Base-by-base conservation (phyloP, 164 flowering plant genomes). In the Euptelea pleiosperma region DNA sequence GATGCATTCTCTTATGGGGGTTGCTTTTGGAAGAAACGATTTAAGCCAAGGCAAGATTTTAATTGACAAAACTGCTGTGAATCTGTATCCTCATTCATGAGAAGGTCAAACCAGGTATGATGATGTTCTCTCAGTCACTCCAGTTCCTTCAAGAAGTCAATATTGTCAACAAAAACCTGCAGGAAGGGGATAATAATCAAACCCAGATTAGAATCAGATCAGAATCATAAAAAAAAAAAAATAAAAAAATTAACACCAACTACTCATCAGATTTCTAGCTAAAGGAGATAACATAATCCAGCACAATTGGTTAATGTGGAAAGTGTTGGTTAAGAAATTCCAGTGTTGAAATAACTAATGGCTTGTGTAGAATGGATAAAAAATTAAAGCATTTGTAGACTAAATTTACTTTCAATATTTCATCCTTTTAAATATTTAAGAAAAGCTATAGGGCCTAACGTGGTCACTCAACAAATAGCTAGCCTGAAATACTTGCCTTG, bases 161-260 rank as follows among this genome's bases (percentile, higher is more conserved):
- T 63, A 48, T 92, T 89, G 60, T 92, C 98, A 45, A 92, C 96
- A 71, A 92, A 89, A 54, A 89, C 96, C 95, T 89, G 89, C 62
- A 69, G 25, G 41, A 46, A 42, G 29, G n/a, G 19, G n/a, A 58
- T 18, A 2, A 16, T 33, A 54, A 16, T 24, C 34, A 44, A 29
- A 51, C 34, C 0, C 15, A 21, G 14, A 31, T 26, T 55, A n/a
- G n/a, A n/a, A n/a, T n/a, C n/a, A n/a, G 16, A 57, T 44, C 29
- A 45, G 22, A 6, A 29, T 1, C n/a, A 11, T 14, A 9, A 5
- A 11, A 2, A 24, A 18, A 42, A 24, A 25, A 37, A 26, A n/a
- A 6, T 22, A 14, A 48, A 15, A 36, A 7, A 54, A 31, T 8
- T 2, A 2, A 29, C 43, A 5, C n/a, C n/a, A n/a, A 33, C 11